Evolutionary conservation across 169 alveolate genomes (phyloP).

Genomic region (Plasmodium ovale): DNA sequence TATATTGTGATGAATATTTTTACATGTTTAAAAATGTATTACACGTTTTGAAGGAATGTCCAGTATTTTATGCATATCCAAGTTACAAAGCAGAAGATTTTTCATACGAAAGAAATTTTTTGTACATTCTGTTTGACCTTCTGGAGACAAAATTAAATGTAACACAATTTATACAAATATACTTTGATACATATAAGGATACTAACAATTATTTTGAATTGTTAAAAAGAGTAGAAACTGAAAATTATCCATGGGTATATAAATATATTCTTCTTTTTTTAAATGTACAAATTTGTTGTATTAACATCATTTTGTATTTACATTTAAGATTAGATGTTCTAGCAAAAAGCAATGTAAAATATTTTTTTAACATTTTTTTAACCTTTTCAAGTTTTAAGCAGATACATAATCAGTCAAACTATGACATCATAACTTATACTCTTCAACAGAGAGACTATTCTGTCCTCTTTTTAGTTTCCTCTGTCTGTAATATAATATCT

Average conservation of each 20-base stretch:
- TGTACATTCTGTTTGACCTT: neutral
- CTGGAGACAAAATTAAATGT: conserved; percentile 39
- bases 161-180: conserved; percentile 29
- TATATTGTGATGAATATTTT: conserved; percentile 62
- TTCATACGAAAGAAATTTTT: conserved; percentile 39
- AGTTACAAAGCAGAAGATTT: conserved; percentile 57
- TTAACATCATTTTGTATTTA: conserved; percentile 53
- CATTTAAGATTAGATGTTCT: conserved; percentile 44
- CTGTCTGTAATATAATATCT: conserved; percentile 11
- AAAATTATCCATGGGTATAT: conserved; percentile 39
- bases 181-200: conserved; percentile 59
- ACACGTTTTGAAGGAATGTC: conserved; percentile 28
- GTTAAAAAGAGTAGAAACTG: conserved; percentile 9
- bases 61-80: conserved; percentile 25
- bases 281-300: conserved; percentile 56
- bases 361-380: conserved; percentile 16
- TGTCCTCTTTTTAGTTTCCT: conserved; percentile 13
- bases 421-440: conserved; percentile 33
- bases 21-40: conserved; percentile 45
- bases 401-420: neutral
- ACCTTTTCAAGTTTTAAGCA: conserved; percentile 5
- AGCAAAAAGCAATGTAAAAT: conserved; percentile 12
- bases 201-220: conserved; percentile 47
- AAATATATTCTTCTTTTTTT: conserved; percentile 48
- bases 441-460: conserved; percentile 60